Conservation (phyloP, 1,139 yeast genomes). For the Hansenula lynferdii region DNA sequence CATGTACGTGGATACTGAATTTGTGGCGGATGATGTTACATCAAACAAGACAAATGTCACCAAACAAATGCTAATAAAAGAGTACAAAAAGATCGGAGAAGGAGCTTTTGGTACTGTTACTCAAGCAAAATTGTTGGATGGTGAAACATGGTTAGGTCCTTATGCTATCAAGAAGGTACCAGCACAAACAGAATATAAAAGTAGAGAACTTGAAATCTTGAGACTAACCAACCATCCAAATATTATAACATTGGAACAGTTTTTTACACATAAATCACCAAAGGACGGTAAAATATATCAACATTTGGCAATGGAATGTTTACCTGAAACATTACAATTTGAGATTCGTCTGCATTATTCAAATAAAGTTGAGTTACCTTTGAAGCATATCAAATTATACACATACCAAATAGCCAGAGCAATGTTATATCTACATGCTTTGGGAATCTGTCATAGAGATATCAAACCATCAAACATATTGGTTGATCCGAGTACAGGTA, state of each 20-base stretch:
- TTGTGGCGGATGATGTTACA: conserved; percentile 55
- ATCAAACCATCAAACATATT: conserved; percentile 76
- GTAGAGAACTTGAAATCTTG: conserved; percentile 72
- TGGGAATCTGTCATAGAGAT: conserved; percentile 78
- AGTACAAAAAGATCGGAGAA: conserved; percentile 71
- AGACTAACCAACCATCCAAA: conserved; percentile 76
- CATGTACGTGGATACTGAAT: conserved; percentile 22
- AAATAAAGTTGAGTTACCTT: conserved; percentile 59
- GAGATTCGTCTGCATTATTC: conserved; percentile 69
- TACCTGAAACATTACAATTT: conserved; percentile 72
- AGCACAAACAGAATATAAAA: conserved; percentile 79
- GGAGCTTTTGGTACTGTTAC: conserved; percentile 85
- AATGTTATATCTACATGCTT: conserved; percentile 75
- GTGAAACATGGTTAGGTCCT: conserved; percentile 62
- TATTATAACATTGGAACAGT: conserved; percentile 63
- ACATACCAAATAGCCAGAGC: conserved; percentile 80
- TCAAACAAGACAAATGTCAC: conserved; percentile 50
- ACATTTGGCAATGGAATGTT: conserved; percentile 79
- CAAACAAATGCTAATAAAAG: conserved; percentile 65
- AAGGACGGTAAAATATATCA: conserved; percentile 63
- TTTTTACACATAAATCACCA: conserved; percentile 56
- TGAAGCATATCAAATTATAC: conserved; percentile 71
- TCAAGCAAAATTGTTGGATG: conserved; percentile 49
- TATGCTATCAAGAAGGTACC: conserved; percentile 80
- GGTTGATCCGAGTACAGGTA: conserved; percentile 63